Percentiles rank a stretch among this genome's conserved stretches.
These are phyloP conservation scores for Ganoderma leucocontextum DNA, from an alignment of 1,284 basidiomycete species.

Conservation along the genomic window DNA sequence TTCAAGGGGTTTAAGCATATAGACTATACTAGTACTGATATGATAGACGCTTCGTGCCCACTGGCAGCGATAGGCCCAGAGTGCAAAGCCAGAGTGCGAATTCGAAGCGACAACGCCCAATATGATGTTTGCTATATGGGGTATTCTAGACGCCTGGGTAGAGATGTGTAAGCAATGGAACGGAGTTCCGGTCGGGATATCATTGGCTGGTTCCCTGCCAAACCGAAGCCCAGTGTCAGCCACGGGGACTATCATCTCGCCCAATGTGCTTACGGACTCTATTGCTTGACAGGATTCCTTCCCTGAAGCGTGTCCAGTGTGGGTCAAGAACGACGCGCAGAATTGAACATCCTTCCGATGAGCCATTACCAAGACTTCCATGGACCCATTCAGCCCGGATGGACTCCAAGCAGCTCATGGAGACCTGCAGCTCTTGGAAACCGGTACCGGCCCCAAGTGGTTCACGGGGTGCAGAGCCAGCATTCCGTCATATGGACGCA, in stretches of 20 bases:
- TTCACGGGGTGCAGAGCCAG: not conserved
- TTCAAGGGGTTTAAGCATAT: too few relatives aligned
- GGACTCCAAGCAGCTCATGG: not conserved
- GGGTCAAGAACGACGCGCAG: not conserved
- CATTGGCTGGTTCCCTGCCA: not conserved
- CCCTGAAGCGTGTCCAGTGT: not conserved
- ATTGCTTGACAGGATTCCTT: not conserved
- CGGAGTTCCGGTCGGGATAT: conserved; percentile 2
- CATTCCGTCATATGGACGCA: not conserved
- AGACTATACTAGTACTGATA: too few relatives aligned
- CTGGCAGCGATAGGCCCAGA: too few relatives aligned
- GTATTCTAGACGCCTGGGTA: not conserved
- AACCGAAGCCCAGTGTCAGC: not conserved
- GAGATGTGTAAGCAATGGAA: not conserved
- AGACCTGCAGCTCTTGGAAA: not conserved
- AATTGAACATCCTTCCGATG: not conserved
- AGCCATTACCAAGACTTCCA: not conserved
- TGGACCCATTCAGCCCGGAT: not conserved
- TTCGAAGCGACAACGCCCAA: not conserved
- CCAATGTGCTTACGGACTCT: not conserved
- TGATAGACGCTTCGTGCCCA: too few relatives aligned
- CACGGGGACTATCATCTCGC: not conserved
- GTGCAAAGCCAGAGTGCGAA: too few relatives aligned
- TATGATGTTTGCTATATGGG: not conserved
- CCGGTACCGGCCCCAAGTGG: not conserved